phyloP scores from a whole-genome alignment of 805 yeast genomes.

The Yarrowia sp. region DNA sequence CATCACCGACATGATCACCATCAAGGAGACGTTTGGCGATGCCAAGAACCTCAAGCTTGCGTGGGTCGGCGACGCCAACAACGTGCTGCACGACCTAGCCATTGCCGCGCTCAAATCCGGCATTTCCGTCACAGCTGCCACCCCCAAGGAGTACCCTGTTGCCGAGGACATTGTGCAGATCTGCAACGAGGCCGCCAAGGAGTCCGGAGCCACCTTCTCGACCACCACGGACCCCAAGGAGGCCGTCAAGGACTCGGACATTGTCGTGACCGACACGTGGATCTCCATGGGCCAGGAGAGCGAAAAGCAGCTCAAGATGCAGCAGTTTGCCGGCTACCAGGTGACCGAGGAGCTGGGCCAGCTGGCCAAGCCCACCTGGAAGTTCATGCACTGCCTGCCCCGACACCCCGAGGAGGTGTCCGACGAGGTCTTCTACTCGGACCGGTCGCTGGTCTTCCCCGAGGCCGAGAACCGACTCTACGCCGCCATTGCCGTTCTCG shows the following conservation, averaged over 20 bases:
- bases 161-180: constrained; percentile 59
- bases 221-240: constrained; percentile 73
- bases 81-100: constrained; percentile 91
- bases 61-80: constrained; percentile 98
- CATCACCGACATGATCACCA: constrained; percentile 86
- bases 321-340: constrained; percentile 87
- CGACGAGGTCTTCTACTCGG: constrained; percentile 89
- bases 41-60: constrained; percentile 70
- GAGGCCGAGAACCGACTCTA: constrained; percentile 97
- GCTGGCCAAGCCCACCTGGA: constrained; percentile 68
- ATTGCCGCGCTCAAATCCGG: constrained; percentile 87
- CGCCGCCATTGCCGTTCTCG: constrained; percentile 94
- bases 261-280: constrained; percentile 95
- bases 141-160: constrained; percentile 77
- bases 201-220: constrained; percentile 61
- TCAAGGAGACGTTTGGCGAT: constrained; percentile 73
- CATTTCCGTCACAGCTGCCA: constrained; percentile 80
- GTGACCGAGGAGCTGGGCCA: constrained; percentile 69
- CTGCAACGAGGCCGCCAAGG: constrained; percentile 62
- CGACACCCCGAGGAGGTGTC: constrained; percentile 93
- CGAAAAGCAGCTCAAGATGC: constrained; percentile 71
- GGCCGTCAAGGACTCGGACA: constrained; percentile 77
- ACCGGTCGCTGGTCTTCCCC: constrained; percentile 83
- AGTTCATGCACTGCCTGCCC: constrained; percentile 97
- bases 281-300: constrained; percentile 97